phyloP scores from a whole-genome alignment of 2,329 filamentous ascomycete species.

The Colletotrichum spaethianum region DNA sequence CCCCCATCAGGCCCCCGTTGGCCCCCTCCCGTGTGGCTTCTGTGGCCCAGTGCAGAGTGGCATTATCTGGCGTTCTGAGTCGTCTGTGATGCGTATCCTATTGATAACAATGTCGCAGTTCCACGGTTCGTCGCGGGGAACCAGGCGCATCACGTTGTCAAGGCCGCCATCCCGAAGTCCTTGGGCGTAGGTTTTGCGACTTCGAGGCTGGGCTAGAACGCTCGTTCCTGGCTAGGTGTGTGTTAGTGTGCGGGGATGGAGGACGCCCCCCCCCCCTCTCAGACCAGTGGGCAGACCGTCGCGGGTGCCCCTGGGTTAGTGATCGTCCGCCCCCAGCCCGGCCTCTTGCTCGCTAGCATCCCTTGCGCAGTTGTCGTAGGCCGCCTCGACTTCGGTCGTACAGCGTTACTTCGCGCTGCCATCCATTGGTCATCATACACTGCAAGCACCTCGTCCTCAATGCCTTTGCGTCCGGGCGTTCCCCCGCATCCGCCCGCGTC shows the following conservation, averaged over 20 bases:
- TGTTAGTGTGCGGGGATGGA: conserved; percentile 11
- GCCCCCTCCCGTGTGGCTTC: not conserved
- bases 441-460: not conserved
- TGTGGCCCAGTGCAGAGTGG: not conserved
- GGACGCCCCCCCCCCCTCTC: conserved; percentile 6
- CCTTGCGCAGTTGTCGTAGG: not conserved
- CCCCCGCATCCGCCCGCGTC: not conserved
- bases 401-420: conserved; percentile 11
- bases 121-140: not conserved
- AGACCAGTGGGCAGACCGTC: not conserved
- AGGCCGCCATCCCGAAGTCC: not conserved
- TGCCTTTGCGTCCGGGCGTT: not conserved
- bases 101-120: conserved; percentile 21
- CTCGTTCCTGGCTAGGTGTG: conserved; percentile 30
- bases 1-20: not conserved
- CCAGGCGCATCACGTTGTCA: not conserved
- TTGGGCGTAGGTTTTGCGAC: not conserved
- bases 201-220: conserved; percentile 22
- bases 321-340: conserved; percentile 6
- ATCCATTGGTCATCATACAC: not conserved
- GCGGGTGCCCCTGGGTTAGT: conserved; percentile 17
- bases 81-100: not conserved
- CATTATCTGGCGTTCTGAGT: conserved; percentile 10
- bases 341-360: not conserved
- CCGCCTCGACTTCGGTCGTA: not conserved